Base-by-base conservation (phyloP, 2,329 filamentous ascomycete species). In the Botrytis tulipae region DNA sequence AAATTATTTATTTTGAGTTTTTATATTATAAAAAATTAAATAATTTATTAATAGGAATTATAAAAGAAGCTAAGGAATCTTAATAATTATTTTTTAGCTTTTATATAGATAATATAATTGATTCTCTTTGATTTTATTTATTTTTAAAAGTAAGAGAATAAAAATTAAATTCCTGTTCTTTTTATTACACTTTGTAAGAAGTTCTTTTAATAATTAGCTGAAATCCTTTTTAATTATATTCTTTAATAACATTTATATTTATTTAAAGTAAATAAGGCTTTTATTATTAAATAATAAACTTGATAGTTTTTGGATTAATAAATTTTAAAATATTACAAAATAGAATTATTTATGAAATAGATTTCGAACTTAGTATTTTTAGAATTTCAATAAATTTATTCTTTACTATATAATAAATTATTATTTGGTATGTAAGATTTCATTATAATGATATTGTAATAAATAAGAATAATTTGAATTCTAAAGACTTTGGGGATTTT, bases 171-270 rank as follows among this genome's bases (percentile, higher is more conserved):
- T 29, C 72, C 37, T n/a, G 35, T 66, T 25, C 75, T 73, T 32
- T 51, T 77, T 3, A 35, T 48, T 3, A 65, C 25, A 74, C 6
- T 76, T 22, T 76, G 25, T 29, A 71, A 74, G 69, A 63, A 59
- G 37, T 74, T 73, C 70, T 75, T 77, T 48, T 20, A 75, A 32
- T 54, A 75, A 46, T 62, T 75, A 35, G 62, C 69, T 2, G 48
- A 77, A 74, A 77, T 42, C 18, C 61, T 46, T 6, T 76, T 77
- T 46, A 51, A 71, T 6, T 51, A 77, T 32, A 76, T 77, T 35
- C 62, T 77, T 37, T 35, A 76, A 44, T 77, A 40, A 68, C 10
- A 65, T 25, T 51, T 76, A n/a, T 74, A 74, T 20, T 60, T 76
- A 14, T 75, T 75, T 48, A 72, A 72, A 40, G 40, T 74, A 37